Evolutionary conservation across 2,329 filamentous ascomycete genomes (phyloP).

Genomic region (Neonectria coccinea): DNA sequence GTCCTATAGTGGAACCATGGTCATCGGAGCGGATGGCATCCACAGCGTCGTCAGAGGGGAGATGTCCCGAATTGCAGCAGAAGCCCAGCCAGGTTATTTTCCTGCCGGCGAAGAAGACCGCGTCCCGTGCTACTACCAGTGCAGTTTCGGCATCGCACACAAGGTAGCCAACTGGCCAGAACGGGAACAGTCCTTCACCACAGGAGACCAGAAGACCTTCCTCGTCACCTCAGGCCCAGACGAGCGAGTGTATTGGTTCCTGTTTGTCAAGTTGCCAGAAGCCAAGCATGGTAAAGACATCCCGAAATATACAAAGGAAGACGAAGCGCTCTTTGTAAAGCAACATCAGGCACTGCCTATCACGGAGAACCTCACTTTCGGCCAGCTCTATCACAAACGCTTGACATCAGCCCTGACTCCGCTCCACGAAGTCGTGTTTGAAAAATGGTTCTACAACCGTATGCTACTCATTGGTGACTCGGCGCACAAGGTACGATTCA

Average conservation of each 20-base stretch:
- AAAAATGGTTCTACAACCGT: slow-evolving; percentile 53
- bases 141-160: slow-evolving; percentile 55
- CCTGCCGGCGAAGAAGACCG: slow-evolving; percentile 32
- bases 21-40: slow-evolving; percentile 56
- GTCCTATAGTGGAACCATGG: slow-evolving; percentile 45
- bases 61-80: slow-evolving; percentile 40
- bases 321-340: slow-evolving; percentile 9
- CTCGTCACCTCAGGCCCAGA: slow-evolving; percentile 48
- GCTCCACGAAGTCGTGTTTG: slow-evolving; percentile 51
- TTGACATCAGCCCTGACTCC: slow-evolving; percentile 46
- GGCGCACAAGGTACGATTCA: slow-evolving; percentile 48
- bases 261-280: slow-evolving; percentile 16
- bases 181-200: slow-evolving; percentile 27
- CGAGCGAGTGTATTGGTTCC: slow-evolving; percentile 43
- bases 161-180: slow-evolving; percentile 37
- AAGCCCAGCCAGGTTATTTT: slow-evolving; percentile 43
- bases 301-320: slow-evolving; percentile 3
- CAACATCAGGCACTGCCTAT: slow-evolving; percentile 2
- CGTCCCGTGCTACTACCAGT: slow-evolving; percentile 46
- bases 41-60: slow-evolving; percentile 51
- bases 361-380: slow-evolving; percentile 14
- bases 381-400: slow-evolving; percentile 17
- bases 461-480: slow-evolving; percentile 56
- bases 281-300: slow-evolving; percentile 13
- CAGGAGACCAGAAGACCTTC: slow-evolving; percentile 27